Conservation (phyloP, 495 filamentous ascomycete species). For the Parathielavia hyrcaniae region DNA sequence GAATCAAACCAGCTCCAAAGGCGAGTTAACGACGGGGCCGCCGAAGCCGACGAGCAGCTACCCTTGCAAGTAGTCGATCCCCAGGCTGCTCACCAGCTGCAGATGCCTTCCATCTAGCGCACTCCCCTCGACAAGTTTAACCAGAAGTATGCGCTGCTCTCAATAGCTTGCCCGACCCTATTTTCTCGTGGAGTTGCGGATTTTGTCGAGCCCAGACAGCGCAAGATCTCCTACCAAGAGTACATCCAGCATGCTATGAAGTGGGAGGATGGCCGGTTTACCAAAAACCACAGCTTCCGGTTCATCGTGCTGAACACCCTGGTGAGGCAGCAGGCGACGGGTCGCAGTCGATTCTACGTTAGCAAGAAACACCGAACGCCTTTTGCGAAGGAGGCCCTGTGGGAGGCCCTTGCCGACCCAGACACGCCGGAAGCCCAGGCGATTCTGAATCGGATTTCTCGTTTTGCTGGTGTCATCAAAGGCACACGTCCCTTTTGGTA, state of each 20-base stretch:
- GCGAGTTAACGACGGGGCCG: neutral
- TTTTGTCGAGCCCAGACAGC: constrained; percentile 4
- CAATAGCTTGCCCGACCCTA: neutral
- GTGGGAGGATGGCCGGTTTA: constrained; percentile 7
- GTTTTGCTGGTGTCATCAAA: constrained; percentile 2
- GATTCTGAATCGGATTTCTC: constrained; percentile 1
- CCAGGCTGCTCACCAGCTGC: constrained; percentile 1
- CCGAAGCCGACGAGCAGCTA: neutral
- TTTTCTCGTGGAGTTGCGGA: neutral
- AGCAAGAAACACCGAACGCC: neutral
- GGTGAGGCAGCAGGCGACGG: neutral
- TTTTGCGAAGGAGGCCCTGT: neutral
- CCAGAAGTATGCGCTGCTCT: constrained; percentile 1
- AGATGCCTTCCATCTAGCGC: constrained; percentile 3
- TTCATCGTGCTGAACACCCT: constrained; percentile 3
- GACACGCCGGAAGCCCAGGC: constrained; percentile 1
- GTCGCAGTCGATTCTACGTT: neutral
- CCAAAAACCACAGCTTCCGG: constrained; percentile 4
- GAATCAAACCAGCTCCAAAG: neutral
- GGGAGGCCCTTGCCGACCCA: neutral
- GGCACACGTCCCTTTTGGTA: neutral
- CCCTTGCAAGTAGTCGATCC: neutral
- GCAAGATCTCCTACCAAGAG: neutral
- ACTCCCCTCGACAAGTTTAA: constrained; percentile 8
- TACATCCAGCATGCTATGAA: constrained; percentile 1